phyloP scores from a whole-genome alignment of 1,284 basidiomycete genomes.

The Trametes pubescens region DNA sequence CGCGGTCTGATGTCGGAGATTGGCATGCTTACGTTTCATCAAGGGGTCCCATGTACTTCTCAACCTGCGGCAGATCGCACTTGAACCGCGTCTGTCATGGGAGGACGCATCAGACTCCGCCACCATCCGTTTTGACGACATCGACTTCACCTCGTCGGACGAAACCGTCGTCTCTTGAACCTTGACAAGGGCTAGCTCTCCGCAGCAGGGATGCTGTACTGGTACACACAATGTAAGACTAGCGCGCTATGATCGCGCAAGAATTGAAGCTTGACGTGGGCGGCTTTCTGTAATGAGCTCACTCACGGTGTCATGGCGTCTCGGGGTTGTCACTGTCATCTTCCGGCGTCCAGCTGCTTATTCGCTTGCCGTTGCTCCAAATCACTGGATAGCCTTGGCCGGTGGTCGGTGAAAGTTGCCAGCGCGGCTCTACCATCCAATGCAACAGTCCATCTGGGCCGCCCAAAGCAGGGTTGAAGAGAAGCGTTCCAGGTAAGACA shows the following conservation, averaged over 20 bases:
- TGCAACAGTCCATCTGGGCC: slow-evolving; percentile 60
- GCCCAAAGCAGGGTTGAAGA: slow-evolving; percentile 73
- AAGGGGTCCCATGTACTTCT: slow-evolving; percentile 35
- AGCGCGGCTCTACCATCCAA: slow-evolving; percentile 68
- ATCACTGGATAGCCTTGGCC: slow-evolving; percentile 58
- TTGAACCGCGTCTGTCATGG: not conserved
- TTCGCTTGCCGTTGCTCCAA: slow-evolving; percentile 56
- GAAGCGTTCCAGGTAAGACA: slow-evolving; percentile 46
- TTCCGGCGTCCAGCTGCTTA: slow-evolving; percentile 42
- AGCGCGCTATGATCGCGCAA: not conserved
- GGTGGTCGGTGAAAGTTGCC: slow-evolving; percentile 53
- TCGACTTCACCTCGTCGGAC: not conserved
- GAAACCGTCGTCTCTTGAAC: not conserved
- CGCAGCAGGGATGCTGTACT: not conserved
- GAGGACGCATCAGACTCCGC: not conserved
- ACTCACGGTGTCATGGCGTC: slow-evolving; percentile 3
- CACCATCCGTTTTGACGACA: not conserved
- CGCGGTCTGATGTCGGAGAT: not conserved
- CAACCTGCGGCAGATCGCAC: slow-evolving; percentile 22
- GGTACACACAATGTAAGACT: not conserved
- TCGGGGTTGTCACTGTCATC: not conserved
- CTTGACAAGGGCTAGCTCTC: not conserved
- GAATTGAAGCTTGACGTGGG: not conserved
- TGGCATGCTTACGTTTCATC: not conserved
- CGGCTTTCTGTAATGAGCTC: not conserved